Base-by-base conservation (phyloP, 768 basidiomycete species). In the Tubosaeta sp. region DNA sequence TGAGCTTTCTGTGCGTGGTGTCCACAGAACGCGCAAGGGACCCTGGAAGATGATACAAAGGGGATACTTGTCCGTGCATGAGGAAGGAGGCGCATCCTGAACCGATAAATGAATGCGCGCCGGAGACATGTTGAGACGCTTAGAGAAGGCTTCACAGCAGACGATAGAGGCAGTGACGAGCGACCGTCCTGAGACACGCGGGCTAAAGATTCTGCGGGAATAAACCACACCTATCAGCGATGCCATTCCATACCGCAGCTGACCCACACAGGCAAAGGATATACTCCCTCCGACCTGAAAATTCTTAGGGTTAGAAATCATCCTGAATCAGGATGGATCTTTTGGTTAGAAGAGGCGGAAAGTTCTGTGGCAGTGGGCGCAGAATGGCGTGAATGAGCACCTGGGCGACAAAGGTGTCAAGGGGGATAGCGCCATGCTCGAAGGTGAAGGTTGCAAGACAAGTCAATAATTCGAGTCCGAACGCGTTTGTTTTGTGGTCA, bases 221-320 rank as follows among this genome's bases (percentile, higher is more conserved):
- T 46, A 29, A 48, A 46, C 54, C 48, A 57, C 35, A 46, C 49
- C 51, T 50, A 52, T 53, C 44, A 59, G 54, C 58, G 56, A 56
- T 41, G 58, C 45, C 58, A 44, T 59, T 51, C 59, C 51, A 41
- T 56, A 55, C 62, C 52, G 61, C 45, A 29, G 43, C 24, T 44
- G 48, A 55, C 62, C 59, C 54, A 57, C 56, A 53, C 57, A 60
- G 59, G 59, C 59, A 48, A 49, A 61, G 52, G 57, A 41, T 44
- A 51, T 59, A 59, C 53, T 68, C 68, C 69, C 51, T 49, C 49
- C 56, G 58, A 65, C 69, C 73, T 61, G 61, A 60, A 61, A 54
- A 63, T 60, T 64, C 72, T 76, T 83, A 82, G 79, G 81, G 81
- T 83, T 83, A 82, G 78, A 77, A 73, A 67, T 68, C 78, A 77